Evolutionary conservation across 192 early-diverging fungal species (phyloP).

Genomic region (Nowakowskiella sp.): DNA sequence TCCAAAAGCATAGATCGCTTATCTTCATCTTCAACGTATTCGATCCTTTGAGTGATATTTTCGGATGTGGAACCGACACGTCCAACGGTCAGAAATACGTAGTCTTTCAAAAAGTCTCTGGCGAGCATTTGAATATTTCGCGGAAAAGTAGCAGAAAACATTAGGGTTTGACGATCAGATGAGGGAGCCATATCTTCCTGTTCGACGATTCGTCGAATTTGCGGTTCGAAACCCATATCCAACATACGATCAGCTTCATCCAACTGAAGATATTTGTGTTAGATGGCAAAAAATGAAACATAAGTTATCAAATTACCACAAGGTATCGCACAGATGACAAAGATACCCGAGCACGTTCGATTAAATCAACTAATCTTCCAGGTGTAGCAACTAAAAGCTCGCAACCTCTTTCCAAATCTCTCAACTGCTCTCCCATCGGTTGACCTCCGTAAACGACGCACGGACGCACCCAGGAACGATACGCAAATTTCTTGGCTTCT

Average conservation of each 20-base stretch:
- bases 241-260: constrained; percentile 93
- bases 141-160: constrained; percentile 99
- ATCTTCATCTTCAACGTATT: constrained; percentile 90
- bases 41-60: constrained; percentile 90
- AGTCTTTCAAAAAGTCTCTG: constrained; percentile 74
- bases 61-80: constrained; percentile 87
- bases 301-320: constrained; percentile 17
- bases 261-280: constrained; percentile 44
- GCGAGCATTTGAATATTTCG: constrained; percentile 84
- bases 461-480: constrained; percentile 79
- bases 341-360: constrained; percentile 71
- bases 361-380: constrained; percentile 83
- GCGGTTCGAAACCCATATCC: constrained; percentile 96
- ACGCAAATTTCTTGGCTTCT: constrained; percentile 63
- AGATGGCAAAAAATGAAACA: constrained; percentile 8
- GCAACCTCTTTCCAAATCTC: constrained; percentile 85
- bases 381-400: constrained; percentile 91
- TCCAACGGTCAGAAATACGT: constrained; percentile 79
- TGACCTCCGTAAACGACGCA: constrained; percentile 94
- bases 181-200: constrained; percentile 62
- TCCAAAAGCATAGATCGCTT: constrained; percentile 85
- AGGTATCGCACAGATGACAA: constrained; percentile 66
- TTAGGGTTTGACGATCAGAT: constrained; percentile 73
- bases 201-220: constrained; percentile 79
- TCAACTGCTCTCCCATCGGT: constrained; percentile 80